Evolutionary conservation across 495 filamentous ascomycete species (phyloP), one percentile per base, ranked within the genome.

Genomic region (Glonium stellatum): DNA sequence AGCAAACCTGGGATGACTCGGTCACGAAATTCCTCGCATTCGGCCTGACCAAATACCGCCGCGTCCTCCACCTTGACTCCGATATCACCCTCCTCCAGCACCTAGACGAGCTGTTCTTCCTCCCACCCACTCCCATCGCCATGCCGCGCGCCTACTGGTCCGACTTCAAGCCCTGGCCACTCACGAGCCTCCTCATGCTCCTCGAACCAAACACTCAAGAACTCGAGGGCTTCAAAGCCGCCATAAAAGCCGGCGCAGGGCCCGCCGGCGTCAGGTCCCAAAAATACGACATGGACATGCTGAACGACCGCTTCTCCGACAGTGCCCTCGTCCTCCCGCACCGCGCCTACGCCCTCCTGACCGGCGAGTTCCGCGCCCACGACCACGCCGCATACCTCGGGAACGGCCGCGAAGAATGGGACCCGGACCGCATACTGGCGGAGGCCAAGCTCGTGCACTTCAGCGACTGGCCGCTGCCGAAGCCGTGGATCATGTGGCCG

Each of bases 391-490:
- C 73, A 0, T 92, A 85, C 64, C 66, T 92, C 4, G 87, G 87
- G 5, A 82, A 77, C 41, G 75, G 78, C n/a, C 68, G 75, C 3
- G 82, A 86, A 61, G 70, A 66, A 19, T 95, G 89, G 87, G 82
- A 92, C 70, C 79, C 88, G 0, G 77, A 84, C 12, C 76, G 70
- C 46, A 79, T 81, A 31, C 72, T 84, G 35, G 73, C 77, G 21
- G 84, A 91, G 67, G 87, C 86, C 10, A 91, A 86, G 64, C 79
- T 89, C 13, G 78, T 93, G 0, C 89, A 91, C 72, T 92, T 95
- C 66, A 85, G 81, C 2, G 89, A 93, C 66, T 88, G 84, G 83
- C 89, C 89, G 4, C 63, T 90, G 44, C 87, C 88, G 3, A 92
- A 92, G 70, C 88, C 88, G 0, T 91, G 87, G 87, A 71, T 88